Evolutionary conservation across 1,139 yeast species (phyloP), one percentile per base, ranked within the genome.

Genomic region (Scheffersomyces parashehatae): DNA sequence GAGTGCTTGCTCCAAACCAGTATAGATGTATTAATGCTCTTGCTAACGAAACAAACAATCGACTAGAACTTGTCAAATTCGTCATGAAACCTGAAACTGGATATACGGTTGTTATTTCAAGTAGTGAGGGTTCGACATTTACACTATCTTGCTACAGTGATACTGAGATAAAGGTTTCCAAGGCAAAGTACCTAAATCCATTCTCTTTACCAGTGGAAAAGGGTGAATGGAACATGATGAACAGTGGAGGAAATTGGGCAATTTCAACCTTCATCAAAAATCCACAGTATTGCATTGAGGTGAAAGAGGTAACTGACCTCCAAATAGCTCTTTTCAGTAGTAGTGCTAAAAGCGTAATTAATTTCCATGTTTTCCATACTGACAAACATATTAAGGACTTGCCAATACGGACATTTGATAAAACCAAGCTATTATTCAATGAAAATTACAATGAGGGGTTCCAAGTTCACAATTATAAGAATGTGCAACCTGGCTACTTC

Each of bases 241-340:
- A 64, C 12, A 63, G 74, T 36, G 90, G 88, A 2, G 91, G 93
- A 0, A 77, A 74, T 49, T 79, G 83, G 79, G 53, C 77, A 0
- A 51, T 68, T 36, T 65, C 79, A 2, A 63, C 77, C 1, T 87
- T 74, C 53, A 65, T 77, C 30, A 60, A 67, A 33, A 88, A 87
- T 52, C 95, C 96, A 0, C 89, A 86, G 51, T 85, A 69, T 54
- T 64, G 67, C 36, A 40, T 67, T 58, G 53, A 55, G 46, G 54
- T 64, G 41, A 36, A 41, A 12, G 31, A 54, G 47, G 41, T 55
- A 41, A 20, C 54, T 11, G 42, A 58, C 34, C 12, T 68, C 0
- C 39, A 58, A 8, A 33, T 75, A 4, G 60, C 58, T 1, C 45
- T 77, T 5, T 58, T 59, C 39, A 46, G 67, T 3, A 54, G 58